A percentile compares a stretch with the other conserved stretches of the same genome.
These are phyloP conservation scores for Physcia stellaris DNA, from an alignment of 495 filamentous ascomycete genomes.

Conservation along the genomic window DNA sequence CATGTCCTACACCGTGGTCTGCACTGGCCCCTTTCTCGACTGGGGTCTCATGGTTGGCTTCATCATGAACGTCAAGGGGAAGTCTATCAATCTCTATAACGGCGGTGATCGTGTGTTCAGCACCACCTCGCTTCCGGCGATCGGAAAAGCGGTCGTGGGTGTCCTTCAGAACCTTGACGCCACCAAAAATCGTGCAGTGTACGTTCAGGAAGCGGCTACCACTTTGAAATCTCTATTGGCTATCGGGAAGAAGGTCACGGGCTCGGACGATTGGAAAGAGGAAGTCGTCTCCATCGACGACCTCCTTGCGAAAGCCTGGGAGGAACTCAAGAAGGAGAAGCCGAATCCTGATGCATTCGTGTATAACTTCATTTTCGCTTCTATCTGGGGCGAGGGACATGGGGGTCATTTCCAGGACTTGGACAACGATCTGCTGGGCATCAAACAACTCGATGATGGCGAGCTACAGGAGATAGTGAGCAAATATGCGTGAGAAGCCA, in stretches of 20 bases:
- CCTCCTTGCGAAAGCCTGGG: conserved; percentile 27
- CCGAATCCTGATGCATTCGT: conserved; percentile 18
- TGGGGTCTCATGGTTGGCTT: conserved; percentile 30
- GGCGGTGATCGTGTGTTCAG: conserved; percentile 38
- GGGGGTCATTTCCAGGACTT: conserved; percentile 22
- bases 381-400: conserved; percentile 30
- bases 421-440: conserved; percentile 29
- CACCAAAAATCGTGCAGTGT: conserved; percentile 40
- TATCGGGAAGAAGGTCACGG: conserved; percentile 35
- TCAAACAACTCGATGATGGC: conserved; percentile 20
- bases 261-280: conserved; percentile 21
- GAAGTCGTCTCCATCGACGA: conserved; percentile 22
- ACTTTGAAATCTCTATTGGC: conserved; percentile 43
- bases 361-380: conserved; percentile 26
- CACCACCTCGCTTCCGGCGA: conserved; percentile 30
- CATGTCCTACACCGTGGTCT: conserved; percentile 39
- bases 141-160: conserved; percentile 35
- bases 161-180: conserved; percentile 37
- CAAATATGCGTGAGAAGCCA: background rate
- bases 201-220: conserved; percentile 34
- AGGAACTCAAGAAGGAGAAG: conserved; percentile 20
- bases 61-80: conserved; percentile 28
- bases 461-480: conserved; percentile 10
- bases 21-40: conserved; percentile 37
- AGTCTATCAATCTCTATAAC: conserved; percentile 35